phyloP scores from a whole-genome alignment of 306 rosid genomes.

The Prunus mume region DNA sequence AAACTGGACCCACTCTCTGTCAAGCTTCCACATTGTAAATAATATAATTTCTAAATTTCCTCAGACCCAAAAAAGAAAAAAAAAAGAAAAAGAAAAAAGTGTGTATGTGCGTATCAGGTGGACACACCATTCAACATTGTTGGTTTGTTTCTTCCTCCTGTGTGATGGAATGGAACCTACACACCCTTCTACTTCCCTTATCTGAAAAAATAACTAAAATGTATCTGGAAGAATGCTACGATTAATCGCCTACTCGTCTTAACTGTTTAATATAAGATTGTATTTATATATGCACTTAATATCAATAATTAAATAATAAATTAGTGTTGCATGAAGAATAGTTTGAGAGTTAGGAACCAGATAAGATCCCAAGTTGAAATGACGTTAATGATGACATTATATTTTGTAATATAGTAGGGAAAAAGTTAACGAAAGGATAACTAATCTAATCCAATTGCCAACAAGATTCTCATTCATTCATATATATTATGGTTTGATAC shows the following conservation, averaged over 20 bases:
- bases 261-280: too few relatives aligned
- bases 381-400: not conserved
- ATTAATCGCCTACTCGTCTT: accelerated
- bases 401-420: not conserved
- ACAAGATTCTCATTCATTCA: not conserved
- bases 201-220: too few relatives aligned
- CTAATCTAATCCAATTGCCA: not conserved
- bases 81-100: not conserved
- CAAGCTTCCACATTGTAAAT: slow-evolving; percentile 21
- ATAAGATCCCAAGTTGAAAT: not conserved
- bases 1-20: slow-evolving; percentile 23
- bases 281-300: too few relatives aligned
- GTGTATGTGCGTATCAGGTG: not conserved
- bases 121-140: slow-evolving; percentile 17
- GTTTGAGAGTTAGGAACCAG: not conserved
- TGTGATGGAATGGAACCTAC: not conserved
- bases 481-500: not conserved
- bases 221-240: too few relatives aligned
- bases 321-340: not conserved
- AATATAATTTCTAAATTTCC: not conserved
- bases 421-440: not conserved
- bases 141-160: not conserved
- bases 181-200: too few relatives aligned
- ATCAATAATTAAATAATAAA: not conserved
- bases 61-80: not conserved